Evolutionary conservation across 768 basidiomycete species (phyloP).

Genomic region (Pleurotus platypus): DNA sequence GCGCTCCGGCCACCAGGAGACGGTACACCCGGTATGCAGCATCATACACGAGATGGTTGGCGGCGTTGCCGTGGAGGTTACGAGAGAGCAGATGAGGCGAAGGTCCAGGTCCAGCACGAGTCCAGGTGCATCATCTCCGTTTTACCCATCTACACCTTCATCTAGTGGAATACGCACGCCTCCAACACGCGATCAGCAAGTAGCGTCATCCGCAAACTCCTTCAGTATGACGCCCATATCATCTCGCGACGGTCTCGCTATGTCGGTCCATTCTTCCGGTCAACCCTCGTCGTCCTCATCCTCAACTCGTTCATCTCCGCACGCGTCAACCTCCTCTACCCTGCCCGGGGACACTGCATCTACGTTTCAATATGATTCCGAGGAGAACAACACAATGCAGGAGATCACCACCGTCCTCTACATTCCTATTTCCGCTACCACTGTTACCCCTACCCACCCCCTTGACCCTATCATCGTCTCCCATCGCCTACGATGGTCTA

Average conservation of each 20-base stretch:
- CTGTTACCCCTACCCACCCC: conserved; percentile 64
- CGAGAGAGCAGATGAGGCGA: conserved; percentile 10
- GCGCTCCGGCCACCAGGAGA: conserved; percentile 55
- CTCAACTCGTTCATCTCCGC: neutral
- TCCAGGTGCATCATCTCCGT: neutral
- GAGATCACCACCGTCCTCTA: conserved; percentile 62
- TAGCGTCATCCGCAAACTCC: neutral
- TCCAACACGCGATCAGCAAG: neutral
- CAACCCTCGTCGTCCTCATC: conserved; percentile 8
- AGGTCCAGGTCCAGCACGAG: neutral
- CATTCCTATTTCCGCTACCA: conserved; percentile 51
- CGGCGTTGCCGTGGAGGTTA: conserved; percentile 47
- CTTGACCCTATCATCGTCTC: conserved; percentile 72
- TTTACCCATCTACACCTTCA: neutral
- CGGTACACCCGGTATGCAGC: conserved; percentile 56
- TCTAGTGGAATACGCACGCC: conserved; percentile 2
- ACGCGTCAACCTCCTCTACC: neutral
- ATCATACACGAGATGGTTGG: conserved; percentile 65
- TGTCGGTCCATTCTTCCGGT: neutral
- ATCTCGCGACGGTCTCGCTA: neutral
- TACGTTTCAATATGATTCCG: neutral
- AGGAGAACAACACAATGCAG: conserved; percentile 13
- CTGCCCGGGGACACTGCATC: neutral
- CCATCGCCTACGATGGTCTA: conserved; percentile 81
- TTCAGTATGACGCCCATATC: conserved; percentile 4